phyloP scores from a whole-genome alignment of 1,139 yeast genomes.

The Diutina sp. region DNA sequence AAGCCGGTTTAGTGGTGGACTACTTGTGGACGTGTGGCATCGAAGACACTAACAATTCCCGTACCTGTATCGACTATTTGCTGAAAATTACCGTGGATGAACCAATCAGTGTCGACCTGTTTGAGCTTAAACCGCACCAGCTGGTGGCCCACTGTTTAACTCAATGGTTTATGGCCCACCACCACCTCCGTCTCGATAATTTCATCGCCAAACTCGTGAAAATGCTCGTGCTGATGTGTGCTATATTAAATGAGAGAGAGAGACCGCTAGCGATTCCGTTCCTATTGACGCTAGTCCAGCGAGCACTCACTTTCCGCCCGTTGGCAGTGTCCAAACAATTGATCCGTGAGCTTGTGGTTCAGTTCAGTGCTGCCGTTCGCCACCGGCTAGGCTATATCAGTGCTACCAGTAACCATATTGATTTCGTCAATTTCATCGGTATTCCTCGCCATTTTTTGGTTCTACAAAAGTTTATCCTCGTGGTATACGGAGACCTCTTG shows the following conservation, averaged over 20 bases:
- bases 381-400: neutral
- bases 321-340: conserved; percentile 34
- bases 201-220: conserved; percentile 25
- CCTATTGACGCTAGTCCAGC: conserved; percentile 38
- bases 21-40: conserved; percentile 28
- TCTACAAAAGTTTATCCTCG: conserved; percentile 31
- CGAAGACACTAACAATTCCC: conserved; percentile 26
- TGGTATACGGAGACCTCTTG: conserved; percentile 41
- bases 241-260: neutral
- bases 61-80: conserved; percentile 37
- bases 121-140: conserved; percentile 16
- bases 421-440: neutral
- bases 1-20: conserved; percentile 23
- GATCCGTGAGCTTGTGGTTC: conserved; percentile 12
- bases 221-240: conserved; percentile 14
- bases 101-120: conserved; percentile 9
- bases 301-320: conserved; percentile 41
- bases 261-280: conserved; percentile 31
- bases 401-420: neutral
- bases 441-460: conserved; percentile 10
- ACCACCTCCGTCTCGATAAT: conserved; percentile 30
- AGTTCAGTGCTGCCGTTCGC: conserved; percentile 10
- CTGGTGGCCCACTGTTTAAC: conserved; percentile 21
- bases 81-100: conserved; percentile 29
- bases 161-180: conserved; percentile 27